Evolutionary conservation across 805 yeast species (phyloP), one percentile per base, ranked within the genome.

Genomic region (Komagataella pseudopastoris): DNA sequence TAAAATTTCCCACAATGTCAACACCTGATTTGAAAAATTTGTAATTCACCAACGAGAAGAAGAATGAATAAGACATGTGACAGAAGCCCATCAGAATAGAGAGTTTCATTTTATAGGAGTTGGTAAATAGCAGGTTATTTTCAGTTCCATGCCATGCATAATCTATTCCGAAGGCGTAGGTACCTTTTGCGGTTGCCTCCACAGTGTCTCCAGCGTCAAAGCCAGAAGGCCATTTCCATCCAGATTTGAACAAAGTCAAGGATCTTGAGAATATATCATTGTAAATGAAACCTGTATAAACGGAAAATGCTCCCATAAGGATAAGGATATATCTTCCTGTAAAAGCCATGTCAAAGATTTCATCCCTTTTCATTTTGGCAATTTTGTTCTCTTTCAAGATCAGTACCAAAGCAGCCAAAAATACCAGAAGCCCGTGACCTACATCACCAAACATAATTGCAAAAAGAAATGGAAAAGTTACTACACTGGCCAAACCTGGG

Each of bases 381-480:
- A 83, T 70, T 45, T 64, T 63, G 51, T 63, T 65, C 62, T 84
- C 89, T 54, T 78, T 77, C 46, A 71, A 59, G 7, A 83, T 83
- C 53, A 84, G 64, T 3, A 68, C 61, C 17, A 72, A 55, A 10
- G 85, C 85, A 18, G 78, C 82, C 56, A 81, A 62, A 30, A 76
- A 63, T 60, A 84, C 68, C 51, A 84, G 69, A 52, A 80, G 66
- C n/a, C 90, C 90, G 61, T 84, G 90, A 8, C 90, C 90, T 56
- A 83, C 68, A 67, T 84, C 90, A 67, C 90, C 90, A 68, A 84
- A 84, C 90, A 84, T 84, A 55, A 84, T 80, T 16, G 90, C 88
- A 67, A 84, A 84, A 87, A 84, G 80, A 61, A 83, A 84, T 14
- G 90, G 90, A 67, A 84, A 84, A 0, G 90, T 84, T 16, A 83